phyloP scores from a whole-genome alignment of 2,329 filamentous ascomycete species.

The Xylariales sp. region DNA sequence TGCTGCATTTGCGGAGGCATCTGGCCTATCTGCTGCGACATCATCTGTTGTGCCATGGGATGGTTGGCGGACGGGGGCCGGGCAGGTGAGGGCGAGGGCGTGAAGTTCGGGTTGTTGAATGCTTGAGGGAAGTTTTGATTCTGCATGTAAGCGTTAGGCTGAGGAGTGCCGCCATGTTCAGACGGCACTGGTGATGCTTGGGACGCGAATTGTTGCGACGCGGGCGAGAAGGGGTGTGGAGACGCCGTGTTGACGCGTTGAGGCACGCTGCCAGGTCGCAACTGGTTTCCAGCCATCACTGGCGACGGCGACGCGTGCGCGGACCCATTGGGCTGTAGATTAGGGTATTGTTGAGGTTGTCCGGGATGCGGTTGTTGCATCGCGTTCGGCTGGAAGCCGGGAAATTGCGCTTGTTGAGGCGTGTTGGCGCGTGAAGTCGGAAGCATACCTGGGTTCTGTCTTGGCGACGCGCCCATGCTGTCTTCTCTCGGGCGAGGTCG shows the following conservation, averaged over 20 bases:
- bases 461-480: conserved; percentile 76
- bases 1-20: conserved; percentile 33
- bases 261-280: conserved; percentile 64
- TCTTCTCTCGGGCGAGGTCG: conserved; percentile 78
- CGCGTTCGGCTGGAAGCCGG: conserved; percentile 62
- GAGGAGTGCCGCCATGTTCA: conserved; percentile 70
- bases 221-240: conserved; percentile 83
- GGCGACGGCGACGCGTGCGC: conserved; percentile 87
- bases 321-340: conserved; percentile 76
- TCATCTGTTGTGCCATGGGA: conserved; percentile 50
- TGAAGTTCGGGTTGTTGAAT: conserved; percentile 57
- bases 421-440: conserved; percentile 88
- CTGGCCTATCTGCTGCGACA: conserved; percentile 42
- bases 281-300: conserved; percentile 74
- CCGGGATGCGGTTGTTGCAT: conserved; percentile 58
- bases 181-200: conserved; percentile 74
- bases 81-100: conserved; percentile 50
- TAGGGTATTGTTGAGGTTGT: conserved; percentile 70
- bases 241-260: conserved; percentile 88
- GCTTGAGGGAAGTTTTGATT: conserved; percentile 50
- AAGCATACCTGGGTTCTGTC: conserved; percentile 67
- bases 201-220: conserved; percentile 63
- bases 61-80: conserved; percentile 52
- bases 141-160: conserved; percentile 66
- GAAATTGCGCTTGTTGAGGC: conserved; percentile 71